Conservation (phyloP, 352 stramenopile species). For the Thalassiosira hispida region DNA sequence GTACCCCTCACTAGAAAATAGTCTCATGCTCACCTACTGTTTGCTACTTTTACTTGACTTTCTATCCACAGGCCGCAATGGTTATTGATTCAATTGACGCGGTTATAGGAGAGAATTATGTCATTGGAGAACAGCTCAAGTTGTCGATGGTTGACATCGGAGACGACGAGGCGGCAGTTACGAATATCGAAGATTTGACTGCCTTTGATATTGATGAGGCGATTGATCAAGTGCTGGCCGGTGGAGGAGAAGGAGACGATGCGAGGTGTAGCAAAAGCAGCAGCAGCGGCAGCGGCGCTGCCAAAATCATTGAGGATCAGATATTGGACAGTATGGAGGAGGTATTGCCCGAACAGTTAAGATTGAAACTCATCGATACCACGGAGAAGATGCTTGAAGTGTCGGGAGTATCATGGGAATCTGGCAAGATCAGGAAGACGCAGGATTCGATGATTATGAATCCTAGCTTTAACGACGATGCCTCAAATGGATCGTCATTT, state of each 20-base stretch:
- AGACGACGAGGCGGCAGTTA: neutral
- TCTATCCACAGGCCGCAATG: no score
- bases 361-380: slow-evolving; percentile 1
- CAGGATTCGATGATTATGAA: neutral
- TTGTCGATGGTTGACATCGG: neutral
- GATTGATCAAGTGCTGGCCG: neutral
- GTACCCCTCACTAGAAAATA: no score
- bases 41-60: no score
- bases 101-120: no score
- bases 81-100: neutral
- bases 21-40: no score
- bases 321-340: neutral
- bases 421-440: neutral
- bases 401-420: neutral
- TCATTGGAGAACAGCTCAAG: no score
- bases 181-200: neutral
- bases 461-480: neutral
- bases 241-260: neutral
- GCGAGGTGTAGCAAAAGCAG: neutral
- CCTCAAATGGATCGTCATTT: no score
- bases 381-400: neutral
- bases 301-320: slow-evolving; percentile 2
- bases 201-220: slow-evolving; percentile 5
- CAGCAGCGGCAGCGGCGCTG: neutral
- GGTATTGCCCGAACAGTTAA: neutral